Evolutionary conservation across 148 eudicot species (phyloP), one percentile per base, ranked within the genome.

Genomic region (Fagopyrum esculentum): DNA sequence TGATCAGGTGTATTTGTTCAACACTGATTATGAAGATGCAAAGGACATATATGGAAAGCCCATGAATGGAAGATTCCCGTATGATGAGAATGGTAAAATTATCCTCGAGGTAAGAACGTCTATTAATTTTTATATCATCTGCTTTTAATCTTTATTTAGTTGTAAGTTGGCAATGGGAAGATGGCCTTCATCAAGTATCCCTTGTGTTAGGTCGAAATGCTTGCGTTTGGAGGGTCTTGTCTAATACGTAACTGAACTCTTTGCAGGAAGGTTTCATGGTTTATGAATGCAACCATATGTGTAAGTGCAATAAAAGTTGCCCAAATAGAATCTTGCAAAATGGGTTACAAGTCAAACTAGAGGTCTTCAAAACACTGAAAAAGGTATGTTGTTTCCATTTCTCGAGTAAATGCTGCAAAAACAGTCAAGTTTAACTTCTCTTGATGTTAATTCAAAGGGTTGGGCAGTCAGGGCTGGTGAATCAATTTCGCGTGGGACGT

Each of bases 1-100:
- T 71, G 97, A 92, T 83, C 99, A 95, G 80, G 97, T 95, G 12
- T 92, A 95, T 84, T 93, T 95, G 75, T 95, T 92, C 83, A 87
- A 95, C 83, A 89, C 79, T 84, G 99, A 95, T 66, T 85, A 83
- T 77, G 94, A 90, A 82, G 87, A 89, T 83, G 94, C 97, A 26
- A 92, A 92, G 76, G 98, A 95, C 83, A 82, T 89, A 57, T 55
- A 80, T 74, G 99, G 99, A 50, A 85, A 84, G 54, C 84, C 90
- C 15, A 87, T 92, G 96, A 88, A 75, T 15, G 94, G 90, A 72
- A 87, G 97, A 81, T 92, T 89, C 79, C 98, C 98, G 2, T 95
- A 89, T 83, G 94, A 95, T 84, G 92, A 84, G 74, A 82, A 85
- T 73, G 91, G 98, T 69, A 89, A 86, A 73, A 80, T 95, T 29